Conservation (phyloP, 768 basidiomycete genomes). For the Kwoniella shandongensis region DNA sequence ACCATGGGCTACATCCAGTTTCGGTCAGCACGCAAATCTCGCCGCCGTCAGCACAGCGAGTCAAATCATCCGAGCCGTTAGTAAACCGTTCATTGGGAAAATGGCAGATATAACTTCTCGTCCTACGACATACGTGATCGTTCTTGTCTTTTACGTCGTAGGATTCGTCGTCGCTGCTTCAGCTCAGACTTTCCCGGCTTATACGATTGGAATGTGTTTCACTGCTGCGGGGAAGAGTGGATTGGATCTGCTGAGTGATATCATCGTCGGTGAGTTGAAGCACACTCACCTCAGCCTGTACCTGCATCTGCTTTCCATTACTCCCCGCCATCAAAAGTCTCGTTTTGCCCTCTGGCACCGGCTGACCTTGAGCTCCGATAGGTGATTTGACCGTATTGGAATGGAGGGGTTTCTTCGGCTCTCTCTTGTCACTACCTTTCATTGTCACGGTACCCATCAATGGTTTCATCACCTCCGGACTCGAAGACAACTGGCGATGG, state of each 20-base stretch:
- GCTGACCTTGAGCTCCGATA: neutral
- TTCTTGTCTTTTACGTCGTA: constrained; percentile 41
- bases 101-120: constrained; percentile 43
- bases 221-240: constrained; percentile 26
- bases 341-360: too few species aligned
- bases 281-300: too few species aligned
- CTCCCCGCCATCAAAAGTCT: too few species aligned
- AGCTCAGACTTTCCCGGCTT: constrained; percentile 35
- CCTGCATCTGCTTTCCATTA: too few species aligned
- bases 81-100: constrained; percentile 45
- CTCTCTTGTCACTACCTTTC: constrained; percentile 29
- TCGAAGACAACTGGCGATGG: constrained; percentile 37
- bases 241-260: constrained; percentile 32
- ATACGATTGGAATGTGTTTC: constrained; percentile 26
- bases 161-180: constrained; percentile 51
- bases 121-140: constrained; percentile 32
- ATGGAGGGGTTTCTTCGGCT: constrained; percentile 41
- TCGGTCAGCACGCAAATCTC: constrained; percentile 10
- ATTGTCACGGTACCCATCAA: constrained; percentile 29
- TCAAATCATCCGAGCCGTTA: constrained; percentile 6
- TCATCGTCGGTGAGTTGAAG: constrained; percentile 27
- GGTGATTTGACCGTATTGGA: constrained; percentile 42
- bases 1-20: constrained; percentile 6
- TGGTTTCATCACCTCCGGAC: constrained; percentile 19
- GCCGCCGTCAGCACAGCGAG: constrained; percentile 2